These are phyloP conservation scores for Eragrostis nindensis DNA, from an alignment of 176 grass and related monocot genomes.

Conservation along the genomic window DNA sequence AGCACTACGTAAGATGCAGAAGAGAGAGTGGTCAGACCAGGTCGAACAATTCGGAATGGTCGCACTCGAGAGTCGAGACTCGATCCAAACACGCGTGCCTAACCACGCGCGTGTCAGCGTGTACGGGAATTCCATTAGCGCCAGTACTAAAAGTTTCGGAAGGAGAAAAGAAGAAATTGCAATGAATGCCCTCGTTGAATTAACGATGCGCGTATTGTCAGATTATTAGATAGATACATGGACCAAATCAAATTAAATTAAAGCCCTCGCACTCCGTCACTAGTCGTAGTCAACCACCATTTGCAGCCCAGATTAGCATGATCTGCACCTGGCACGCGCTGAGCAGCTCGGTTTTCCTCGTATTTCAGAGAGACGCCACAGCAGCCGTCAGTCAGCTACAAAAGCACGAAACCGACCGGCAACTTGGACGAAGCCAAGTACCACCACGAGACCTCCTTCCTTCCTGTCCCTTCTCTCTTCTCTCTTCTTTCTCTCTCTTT, in stretches of 20 bases:
- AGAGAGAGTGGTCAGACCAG: background rate
- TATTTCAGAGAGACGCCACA: background rate
- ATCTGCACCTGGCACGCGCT: background rate
- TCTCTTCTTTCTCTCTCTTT: background rate
- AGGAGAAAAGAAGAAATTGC: background rate
- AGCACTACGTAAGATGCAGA: no score
- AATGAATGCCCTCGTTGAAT: background rate
- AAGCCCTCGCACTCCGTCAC: background rate
- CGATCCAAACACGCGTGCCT: background rate
- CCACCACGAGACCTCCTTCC: background rate
- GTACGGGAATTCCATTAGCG: background rate
- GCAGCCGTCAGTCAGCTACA: background rate
- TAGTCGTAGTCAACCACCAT: constrained; percentile 16
- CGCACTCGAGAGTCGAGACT: background rate
- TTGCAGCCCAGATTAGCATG: background rate
- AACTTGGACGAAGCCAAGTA: background rate
- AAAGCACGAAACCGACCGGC: background rate
- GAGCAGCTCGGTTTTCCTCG: background rate
- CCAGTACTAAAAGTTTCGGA: background rate
- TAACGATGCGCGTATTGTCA: background rate
- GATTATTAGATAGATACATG: background rate
- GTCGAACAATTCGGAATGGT: background rate
- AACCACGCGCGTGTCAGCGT: background rate
- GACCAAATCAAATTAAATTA: background rate
- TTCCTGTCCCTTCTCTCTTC: background rate